Conservation (phyloP, 768 basidiomycete genomes). For the Trametes punicea region DNA sequence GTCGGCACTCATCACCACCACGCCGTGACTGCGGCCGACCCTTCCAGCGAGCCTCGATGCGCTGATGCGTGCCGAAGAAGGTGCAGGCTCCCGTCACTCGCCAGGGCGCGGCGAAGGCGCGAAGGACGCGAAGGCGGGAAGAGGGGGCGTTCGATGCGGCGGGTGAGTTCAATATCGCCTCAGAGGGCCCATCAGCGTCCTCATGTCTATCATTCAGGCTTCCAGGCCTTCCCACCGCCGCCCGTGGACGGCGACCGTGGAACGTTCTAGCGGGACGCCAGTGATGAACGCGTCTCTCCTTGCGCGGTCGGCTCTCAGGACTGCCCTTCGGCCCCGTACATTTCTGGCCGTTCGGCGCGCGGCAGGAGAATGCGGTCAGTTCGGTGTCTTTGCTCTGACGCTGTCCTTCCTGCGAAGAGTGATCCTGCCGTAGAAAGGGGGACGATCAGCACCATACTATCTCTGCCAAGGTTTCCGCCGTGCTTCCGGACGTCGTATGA, state of each 20-base stretch:
- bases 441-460: too few species aligned
- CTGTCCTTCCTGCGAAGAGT: too few species aligned
- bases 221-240: neutral
- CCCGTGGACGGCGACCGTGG: neutral
- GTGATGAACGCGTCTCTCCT: too few species aligned
- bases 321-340: neutral
- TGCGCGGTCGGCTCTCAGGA: neutral
- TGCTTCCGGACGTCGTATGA: too few species aligned
- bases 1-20: neutral
- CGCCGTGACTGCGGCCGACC: neutral
- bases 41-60: too few species aligned
- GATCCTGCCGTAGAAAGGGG: too few species aligned
- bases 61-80: too few species aligned
- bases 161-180: slow-evolving; percentile 4
- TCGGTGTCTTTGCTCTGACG: too few species aligned
- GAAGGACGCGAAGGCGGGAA: neutral
- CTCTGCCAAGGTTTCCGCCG: too few species aligned
- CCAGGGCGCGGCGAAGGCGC: neutral
- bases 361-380: too few species aligned
- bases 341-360: neutral
- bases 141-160: neutral
- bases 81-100: neutral
- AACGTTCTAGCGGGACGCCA: neutral
- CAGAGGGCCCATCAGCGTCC: slow-evolving; percentile 7
- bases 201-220: slow-evolving; percentile 6